phyloP scores from a whole-genome alignment of 805 yeast genomes.

The Wickerhamomyces strasburgensis region DNA sequence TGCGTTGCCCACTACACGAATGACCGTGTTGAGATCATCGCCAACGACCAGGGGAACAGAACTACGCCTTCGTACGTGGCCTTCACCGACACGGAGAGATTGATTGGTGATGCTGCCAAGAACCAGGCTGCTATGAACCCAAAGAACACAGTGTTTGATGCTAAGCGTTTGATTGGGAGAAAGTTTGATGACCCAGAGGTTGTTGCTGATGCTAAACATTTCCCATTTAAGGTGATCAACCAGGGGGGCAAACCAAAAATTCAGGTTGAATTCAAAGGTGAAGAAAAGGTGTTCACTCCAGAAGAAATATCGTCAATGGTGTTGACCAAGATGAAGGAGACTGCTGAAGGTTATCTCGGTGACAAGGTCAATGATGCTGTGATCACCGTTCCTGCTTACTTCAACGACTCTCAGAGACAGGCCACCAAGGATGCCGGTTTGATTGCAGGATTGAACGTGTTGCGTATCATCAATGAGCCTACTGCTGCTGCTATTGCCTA shows the following conservation, averaged over 20 bases:
- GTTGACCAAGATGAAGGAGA: constrained; percentile 86
- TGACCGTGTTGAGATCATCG: constrained; percentile 90
- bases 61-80: constrained; percentile 97
- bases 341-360: constrained; percentile 87
- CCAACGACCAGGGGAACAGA: constrained; percentile 98
- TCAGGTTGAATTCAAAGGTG: constrained; percentile 85
- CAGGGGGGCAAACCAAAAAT: constrained; percentile 83
- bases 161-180: constrained; percentile 90
- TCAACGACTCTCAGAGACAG: constrained; percentile 97
- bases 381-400: constrained; percentile 94
- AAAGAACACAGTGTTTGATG: constrained; percentile 87
- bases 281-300: constrained; percentile 80
- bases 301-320: constrained; percentile 95
- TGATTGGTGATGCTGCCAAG: constrained; percentile 97
- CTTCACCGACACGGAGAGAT: constrained; percentile 91
- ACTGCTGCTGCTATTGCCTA: constrained; percentile 98
- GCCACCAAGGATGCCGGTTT: constrained; percentile 98
- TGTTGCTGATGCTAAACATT: constrained; percentile 74
- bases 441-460: constrained; percentile 91
- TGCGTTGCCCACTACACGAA: constrained; percentile 89
- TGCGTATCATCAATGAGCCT: constrained; percentile 95
- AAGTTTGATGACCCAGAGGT: constrained; percentile 77
- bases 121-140: constrained; percentile 94
- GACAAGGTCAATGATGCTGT: constrained; percentile 81
- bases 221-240: constrained; percentile 79